These are phyloP conservation scores for Teratosphaeria zuluensis DNA, from an alignment of 2,329 filamentous ascomycete species.

Conservation along the genomic window DNA sequence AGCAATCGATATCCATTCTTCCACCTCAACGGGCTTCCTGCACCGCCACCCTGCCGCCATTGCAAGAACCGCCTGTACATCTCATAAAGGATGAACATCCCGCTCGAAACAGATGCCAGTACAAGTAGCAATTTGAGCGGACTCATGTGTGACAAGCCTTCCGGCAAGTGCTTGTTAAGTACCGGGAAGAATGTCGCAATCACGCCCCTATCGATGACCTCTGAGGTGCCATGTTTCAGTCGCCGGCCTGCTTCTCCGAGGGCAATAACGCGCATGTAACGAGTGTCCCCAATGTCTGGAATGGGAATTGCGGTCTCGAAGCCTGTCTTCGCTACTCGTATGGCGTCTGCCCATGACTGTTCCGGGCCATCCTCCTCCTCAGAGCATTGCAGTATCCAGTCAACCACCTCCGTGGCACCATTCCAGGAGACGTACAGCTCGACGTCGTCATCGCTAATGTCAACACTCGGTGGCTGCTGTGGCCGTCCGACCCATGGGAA, in stretches of 20 bases:
- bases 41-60: conserved; percentile 13
- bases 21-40: conserved; percentile 16
- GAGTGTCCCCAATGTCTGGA: conserved; percentile 4
- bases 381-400: conserved; percentile 45
- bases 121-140: conserved; percentile 14
- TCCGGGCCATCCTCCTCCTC: conserved; percentile 8
- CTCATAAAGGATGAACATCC: conserved; percentile 16
- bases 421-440: conserved; percentile 44
- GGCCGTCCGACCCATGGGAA: conserved; percentile 38
- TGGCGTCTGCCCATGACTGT: conserved; percentile 13
- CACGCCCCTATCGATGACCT: conserved; percentile 14
- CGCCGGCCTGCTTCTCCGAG: conserved; percentile 14
- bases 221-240: conserved; percentile 15
- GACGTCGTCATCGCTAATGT: conserved; percentile 20
- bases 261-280: conserved; percentile 22
- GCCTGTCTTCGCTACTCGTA: conserved; percentile 13
- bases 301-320: conserved; percentile 32
- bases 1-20: conserved; percentile 16
- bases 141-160: conserved; percentile 5
- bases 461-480: conserved; percentile 20
- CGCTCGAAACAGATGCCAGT: conserved; percentile 8
- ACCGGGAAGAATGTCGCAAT: conserved; percentile 11
- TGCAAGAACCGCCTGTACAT: conserved; percentile 15
- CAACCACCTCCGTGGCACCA: conserved; percentile 35
- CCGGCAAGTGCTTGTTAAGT: conserved; percentile 1